Evolutionary conservation across 345 rosid species (phyloP), one percentile per base, ranked within the genome.

Genomic region (Lumnitzera racemosa): DNA sequence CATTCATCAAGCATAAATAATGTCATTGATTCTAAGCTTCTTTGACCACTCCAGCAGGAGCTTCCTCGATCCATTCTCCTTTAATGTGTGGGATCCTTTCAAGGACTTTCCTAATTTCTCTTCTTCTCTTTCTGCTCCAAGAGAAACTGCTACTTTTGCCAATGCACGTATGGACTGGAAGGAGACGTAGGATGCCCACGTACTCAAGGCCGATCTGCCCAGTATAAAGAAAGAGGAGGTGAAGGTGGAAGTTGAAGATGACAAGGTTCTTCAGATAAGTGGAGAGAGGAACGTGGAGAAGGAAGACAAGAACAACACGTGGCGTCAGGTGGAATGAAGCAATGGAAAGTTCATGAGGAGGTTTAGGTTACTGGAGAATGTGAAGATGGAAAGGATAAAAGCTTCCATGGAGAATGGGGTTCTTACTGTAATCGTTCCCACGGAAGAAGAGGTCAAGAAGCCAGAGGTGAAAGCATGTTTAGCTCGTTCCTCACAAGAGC

Each of bases 311-410:
- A 67, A 55, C 15, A 51, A 67, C 13, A 61, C 61, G 6, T 67
- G 71, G 71, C 71, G 61, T n/a, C 55, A 61, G 10, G 61, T 61
- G 55, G 65, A 67, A 56, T 59, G 70, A 2, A 59, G 70, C 55
- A 53, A 59, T 11, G 65, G 65, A 0, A 60, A 47, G 25, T 67
- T 67, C 55, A 41, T 57, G 1, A 67, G 70, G 65, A 52, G 64
- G n/a, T 66, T 66, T 48, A 13, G 55, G 49, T 3, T 59, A n/a
- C 61, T 55, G 0, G 70, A 60, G 51, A 55, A 67, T 14, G 64
- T 23, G 17, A 60, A 46, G 25, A 23, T 58, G 63, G 69, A 65
- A 1, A 46, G 25, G 27, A 43, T 65, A 0, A 58, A 65, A 17
- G 70, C 70, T 47, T 16, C 64, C 0, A 67, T 60, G 70, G 70